phyloP scores from a whole-genome alignment of 2,329 filamentous ascomycete genomes.

The Drechslerella stenobrocha region DNA sequence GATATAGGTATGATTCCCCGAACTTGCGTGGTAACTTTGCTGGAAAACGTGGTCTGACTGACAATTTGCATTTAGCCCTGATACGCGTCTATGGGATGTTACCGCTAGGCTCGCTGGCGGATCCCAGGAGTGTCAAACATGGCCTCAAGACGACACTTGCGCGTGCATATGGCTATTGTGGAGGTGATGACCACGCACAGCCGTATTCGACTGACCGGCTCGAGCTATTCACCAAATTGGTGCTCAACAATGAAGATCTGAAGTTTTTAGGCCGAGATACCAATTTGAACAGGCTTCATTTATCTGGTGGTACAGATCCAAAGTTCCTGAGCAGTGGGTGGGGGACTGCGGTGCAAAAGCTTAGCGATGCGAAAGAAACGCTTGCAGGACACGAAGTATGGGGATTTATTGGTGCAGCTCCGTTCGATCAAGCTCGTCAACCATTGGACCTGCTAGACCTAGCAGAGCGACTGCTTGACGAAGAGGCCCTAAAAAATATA shows the following conservation, averaged over 20 bases:
- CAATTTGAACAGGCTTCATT: not conserved
- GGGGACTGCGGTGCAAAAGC: conserved; percentile 13
- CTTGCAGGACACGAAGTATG: conserved; percentile 17
- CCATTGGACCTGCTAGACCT: not conserved
- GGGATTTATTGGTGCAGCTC: conserved; percentile 1
- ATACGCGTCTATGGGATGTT: conserved; percentile 21
- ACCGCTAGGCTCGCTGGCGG: conserved; percentile 1
- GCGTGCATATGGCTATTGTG: not conserved
- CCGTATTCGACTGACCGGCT: not conserved
- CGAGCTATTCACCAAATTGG: conserved; percentile 1
- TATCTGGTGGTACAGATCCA: not conserved
- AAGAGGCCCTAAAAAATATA: not conserved
- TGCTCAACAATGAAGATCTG: conserved; percentile 10
- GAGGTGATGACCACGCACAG: not conserved
- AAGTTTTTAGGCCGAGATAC: conserved; percentile 16
- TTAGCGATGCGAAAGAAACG: not conserved
- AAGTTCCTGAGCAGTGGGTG: conserved; percentile 8
- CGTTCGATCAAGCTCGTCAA: not conserved
- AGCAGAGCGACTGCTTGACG: not conserved
- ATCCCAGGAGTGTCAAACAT: conserved; percentile 15
- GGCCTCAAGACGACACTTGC: conserved; percentile 1
- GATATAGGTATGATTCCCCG: conserved; percentile 14
- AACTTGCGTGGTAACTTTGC: too few species aligned
- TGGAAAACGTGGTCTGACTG: too few species aligned
- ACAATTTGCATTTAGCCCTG: conserved; percentile 25